Conservation (phyloP, 2,329 filamentous ascomycete species). For the Escovopsis sp. region DNA sequence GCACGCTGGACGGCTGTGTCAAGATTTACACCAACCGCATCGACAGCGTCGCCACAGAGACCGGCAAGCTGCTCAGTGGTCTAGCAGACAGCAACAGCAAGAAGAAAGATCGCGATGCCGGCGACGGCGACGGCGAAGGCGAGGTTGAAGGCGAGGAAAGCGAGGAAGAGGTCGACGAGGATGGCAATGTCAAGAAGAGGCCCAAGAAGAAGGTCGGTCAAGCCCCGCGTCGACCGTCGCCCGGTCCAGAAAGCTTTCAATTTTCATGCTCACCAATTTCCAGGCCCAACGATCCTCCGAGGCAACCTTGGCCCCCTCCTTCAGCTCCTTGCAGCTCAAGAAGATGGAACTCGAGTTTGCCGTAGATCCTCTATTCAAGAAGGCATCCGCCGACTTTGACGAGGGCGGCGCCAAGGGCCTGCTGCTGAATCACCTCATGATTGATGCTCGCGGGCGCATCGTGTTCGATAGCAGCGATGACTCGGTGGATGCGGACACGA, state of each 20-base stretch:
- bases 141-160: slow-evolving; percentile 47
- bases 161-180: slow-evolving; percentile 47
- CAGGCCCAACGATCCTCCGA: slow-evolving; percentile 67
- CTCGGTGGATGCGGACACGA: slow-evolving; percentile 33
- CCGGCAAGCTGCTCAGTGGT: slow-evolving; percentile 84
- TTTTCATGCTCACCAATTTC: background rate
- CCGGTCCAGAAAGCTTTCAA: background rate
- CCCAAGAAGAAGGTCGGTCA: slow-evolving; percentile 54
- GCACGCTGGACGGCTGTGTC: slow-evolving; percentile 91
- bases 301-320: slow-evolving; percentile 81
- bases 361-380: slow-evolving; percentile 97
- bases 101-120: slow-evolving; percentile 51
- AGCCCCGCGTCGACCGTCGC: background rate
- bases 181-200: slow-evolving; percentile 46
- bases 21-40: slow-evolving; percentile 99
- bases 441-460: slow-evolving; percentile 81
- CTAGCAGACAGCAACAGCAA: slow-evolving; percentile 76
- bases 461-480: slow-evolving; percentile 98
- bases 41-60: slow-evolving; percentile 95
- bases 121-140: slow-evolving; percentile 51
- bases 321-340: slow-evolving; percentile 79
- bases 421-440: slow-evolving; percentile 89
- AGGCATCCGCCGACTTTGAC: slow-evolving; percentile 94
- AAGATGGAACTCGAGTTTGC: slow-evolving; percentile 96
- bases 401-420: slow-evolving; percentile 94